A percentile compares a stretch with the other conserved stretches of the same genome.
Conservation (phyloP, 1,284 basidiomycete genomes). For the Sphaerobolus stellatus region DNA sequence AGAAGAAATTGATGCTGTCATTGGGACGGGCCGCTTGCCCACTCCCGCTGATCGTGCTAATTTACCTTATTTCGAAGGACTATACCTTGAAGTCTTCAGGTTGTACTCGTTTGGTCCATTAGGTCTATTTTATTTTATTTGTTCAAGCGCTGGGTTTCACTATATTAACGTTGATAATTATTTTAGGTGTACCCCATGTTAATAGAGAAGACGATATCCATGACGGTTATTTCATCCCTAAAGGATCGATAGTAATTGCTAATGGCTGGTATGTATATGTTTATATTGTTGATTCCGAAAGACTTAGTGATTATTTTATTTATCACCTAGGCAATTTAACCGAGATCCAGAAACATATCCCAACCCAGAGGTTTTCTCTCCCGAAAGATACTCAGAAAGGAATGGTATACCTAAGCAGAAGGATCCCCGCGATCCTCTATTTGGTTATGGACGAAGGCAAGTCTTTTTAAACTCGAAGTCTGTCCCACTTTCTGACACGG, state of each 20-base stretch:
- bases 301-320: no score
- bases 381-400: conserved; percentile 38
- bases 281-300: no score
- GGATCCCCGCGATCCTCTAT: conserved; percentile 35
- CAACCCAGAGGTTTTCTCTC: conserved; percentile 43
- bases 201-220: conserved; percentile 14
- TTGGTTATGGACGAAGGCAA: conserved; percentile 45
- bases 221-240: conserved; percentile 16
- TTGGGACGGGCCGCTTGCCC: neutral
- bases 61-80: neutral
- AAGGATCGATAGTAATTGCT: conserved; percentile 14
- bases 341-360: conserved; percentile 43
- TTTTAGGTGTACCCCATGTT: conserved; percentile 15
- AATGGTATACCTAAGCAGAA: conserved; percentile 24
- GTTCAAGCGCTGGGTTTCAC: neutral
- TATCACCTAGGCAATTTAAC: conserved; percentile 48
- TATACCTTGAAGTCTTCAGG: neutral
- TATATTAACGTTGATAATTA: neutral
- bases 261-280: conserved; percentile 10
- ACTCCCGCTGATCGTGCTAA: neutral
- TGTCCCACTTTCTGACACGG: neutral
- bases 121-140: neutral
- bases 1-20: neutral
- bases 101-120: neutral
- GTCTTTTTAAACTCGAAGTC: neutral